These are phyloP conservation scores for Nakazawaea wyomingensis DNA, from an alignment of 805 yeast species.

Conservation along the genomic window DNA sequence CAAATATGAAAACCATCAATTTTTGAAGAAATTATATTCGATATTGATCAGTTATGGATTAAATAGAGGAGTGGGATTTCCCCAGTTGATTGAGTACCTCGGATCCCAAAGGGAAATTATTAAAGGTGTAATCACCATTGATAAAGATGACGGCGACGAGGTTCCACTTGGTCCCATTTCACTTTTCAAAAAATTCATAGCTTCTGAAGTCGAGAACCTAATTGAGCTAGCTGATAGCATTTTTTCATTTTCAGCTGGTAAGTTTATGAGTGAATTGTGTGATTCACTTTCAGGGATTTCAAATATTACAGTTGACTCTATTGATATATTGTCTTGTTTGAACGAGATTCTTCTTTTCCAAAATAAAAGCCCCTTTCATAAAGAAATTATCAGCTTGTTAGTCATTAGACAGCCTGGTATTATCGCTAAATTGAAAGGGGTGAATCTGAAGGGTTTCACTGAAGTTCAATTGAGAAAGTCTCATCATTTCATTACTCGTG, in stretches of 20 bases:
- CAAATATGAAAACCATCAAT: constrained; percentile 17
- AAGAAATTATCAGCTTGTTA: constrained; percentile 16
- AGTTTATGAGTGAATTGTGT: background rate
- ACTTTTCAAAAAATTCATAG: background rate
- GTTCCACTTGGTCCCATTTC: background rate
- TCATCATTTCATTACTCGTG: background rate
- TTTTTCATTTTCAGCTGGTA: background rate
- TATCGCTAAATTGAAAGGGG: constrained; percentile 17
- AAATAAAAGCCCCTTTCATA: constrained; percentile 16
- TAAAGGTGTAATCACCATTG: background rate
- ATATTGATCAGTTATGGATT: constrained; percentile 20
- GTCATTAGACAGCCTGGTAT: constrained; percentile 15
- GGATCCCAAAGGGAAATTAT: background rate
- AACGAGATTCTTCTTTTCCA: constrained; percentile 14
- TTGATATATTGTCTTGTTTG: constrained; percentile 11
- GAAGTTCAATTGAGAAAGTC: background rate
- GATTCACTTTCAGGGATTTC: background rate
- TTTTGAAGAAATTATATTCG: constrained; percentile 18
- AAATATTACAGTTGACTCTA: constrained; percentile 13
- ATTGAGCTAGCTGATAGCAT: background rate
- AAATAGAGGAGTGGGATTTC: background rate
- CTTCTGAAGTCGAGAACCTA: background rate
- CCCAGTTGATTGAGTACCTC: background rate
- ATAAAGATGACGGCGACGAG: too few relatives aligned
- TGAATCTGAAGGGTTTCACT: background rate